Evolutionary conservation across 176 grass and related monocot genomes (phyloP).

Genomic region (Chloris gayana): DNA sequence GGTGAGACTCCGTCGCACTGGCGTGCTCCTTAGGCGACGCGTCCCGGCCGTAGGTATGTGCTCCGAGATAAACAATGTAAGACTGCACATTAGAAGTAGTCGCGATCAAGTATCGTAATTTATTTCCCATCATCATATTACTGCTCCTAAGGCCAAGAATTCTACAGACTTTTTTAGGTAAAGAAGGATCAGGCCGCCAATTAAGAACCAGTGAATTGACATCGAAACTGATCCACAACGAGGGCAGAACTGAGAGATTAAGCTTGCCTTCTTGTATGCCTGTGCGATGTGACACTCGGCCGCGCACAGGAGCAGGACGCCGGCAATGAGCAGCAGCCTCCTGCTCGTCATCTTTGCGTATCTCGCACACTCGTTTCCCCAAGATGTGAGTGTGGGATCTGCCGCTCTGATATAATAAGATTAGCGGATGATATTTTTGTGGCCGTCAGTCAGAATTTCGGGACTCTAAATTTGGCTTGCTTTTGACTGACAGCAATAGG

Average conservation of each 20-base stretch:
- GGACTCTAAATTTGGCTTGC: conserved; percentile 40
- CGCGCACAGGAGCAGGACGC: conserved; percentile 24
- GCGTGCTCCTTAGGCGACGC: conserved; percentile 38
- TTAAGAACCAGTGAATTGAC: too few species aligned
- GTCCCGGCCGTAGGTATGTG: conserved; percentile 43
- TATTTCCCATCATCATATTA: too few species aligned
- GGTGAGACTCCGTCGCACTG: conserved; percentile 56
- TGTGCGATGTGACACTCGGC: conserved; percentile 26
- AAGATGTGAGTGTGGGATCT: background rate
- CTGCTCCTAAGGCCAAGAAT: background rate
- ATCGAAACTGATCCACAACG: background rate
- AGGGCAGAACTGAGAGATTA: background rate
- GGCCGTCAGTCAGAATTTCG: conserved; percentile 1
- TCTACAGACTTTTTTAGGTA: too few species aligned
- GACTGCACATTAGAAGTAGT: conserved; percentile 38
- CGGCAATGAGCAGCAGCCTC: background rate
- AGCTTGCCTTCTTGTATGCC: conserved; percentile 53
- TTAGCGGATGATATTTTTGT: background rate
- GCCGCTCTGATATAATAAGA: conserved; percentile 34
- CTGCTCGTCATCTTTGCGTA: conserved; percentile 24
- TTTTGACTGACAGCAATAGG: conserved; percentile 15
- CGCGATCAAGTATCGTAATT: background rate
- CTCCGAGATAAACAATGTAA: conserved; percentile 86
- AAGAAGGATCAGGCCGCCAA: background rate
- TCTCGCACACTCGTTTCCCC: background rate